A percentile compares a stretch with the other conserved stretches of the same genome.
Evolutionary conservation across 768 basidiomycete genomes (phyloP).

Genomic region (Cystofilobasidium ferigula): DNA sequence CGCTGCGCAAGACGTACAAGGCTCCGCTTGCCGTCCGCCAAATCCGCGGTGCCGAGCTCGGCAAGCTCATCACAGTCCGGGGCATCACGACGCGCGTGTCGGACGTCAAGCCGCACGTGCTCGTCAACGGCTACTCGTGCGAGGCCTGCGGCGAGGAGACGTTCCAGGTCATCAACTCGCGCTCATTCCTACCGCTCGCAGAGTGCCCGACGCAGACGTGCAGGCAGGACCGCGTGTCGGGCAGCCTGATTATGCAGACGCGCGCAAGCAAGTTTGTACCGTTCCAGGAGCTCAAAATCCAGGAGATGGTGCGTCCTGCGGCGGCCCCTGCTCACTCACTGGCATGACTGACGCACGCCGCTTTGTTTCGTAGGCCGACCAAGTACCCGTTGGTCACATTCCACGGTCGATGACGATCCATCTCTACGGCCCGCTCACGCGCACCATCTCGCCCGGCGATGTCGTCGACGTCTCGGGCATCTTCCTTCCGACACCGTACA

Average conservation of each 20-base stretch:
- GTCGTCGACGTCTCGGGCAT: conserved; percentile 91
- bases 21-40: conserved; percentile 71
- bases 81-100: conserved; percentile 98
- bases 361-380: conserved; percentile 60
- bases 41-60: conserved; percentile 74
- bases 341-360: not conserved
- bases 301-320: conserved; percentile 72
- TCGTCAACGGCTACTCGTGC: conserved; percentile 96
- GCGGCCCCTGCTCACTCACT: not conserved
- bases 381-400: conserved; percentile 98
- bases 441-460: conserved; percentile 88
- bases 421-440: conserved; percentile 76
- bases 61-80: conserved; percentile 84
- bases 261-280: conserved; percentile 92
- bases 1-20: conserved; percentile 45
- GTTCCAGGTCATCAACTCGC: conserved; percentile 90
- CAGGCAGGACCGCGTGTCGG: conserved; percentile 71
- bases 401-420: conserved; percentile 98
- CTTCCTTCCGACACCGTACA: conserved; percentile 94
- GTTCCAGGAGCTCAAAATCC: conserved; percentile 97
- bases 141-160: conserved; percentile 97
- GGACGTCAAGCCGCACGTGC: conserved; percentile 92
- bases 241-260: conserved; percentile 95
- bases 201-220: conserved; percentile 85
- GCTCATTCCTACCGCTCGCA: conserved; percentile 75